phyloP scores from a whole-genome alignment of 2,329 filamentous ascomycete species.

The Aspergillus sp. region DNA sequence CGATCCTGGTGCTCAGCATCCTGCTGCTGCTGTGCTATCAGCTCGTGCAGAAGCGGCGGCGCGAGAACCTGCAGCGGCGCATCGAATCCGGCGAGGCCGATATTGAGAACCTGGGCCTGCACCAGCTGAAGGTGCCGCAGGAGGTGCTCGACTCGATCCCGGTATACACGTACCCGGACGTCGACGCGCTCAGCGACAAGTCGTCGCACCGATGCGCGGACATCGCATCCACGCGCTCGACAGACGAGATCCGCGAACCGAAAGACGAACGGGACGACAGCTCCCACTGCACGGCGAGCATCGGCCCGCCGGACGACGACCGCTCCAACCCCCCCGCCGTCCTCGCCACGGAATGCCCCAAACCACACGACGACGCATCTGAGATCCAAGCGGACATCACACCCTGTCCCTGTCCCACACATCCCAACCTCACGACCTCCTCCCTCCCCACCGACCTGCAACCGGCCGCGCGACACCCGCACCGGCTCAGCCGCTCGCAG shows the following conservation, averaged over 20 bases:
- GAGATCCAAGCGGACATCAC: not conserved
- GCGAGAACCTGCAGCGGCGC: conserved; percentile 65
- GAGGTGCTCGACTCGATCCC: conserved; percentile 72
- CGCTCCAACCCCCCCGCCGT: not conserved
- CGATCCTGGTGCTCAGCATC: conserved; percentile 68
- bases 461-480: not conserved
- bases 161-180: conserved; percentile 67
- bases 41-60: conserved; percentile 68
- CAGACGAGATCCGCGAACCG: not conserved
- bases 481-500: conserved; percentile 59
- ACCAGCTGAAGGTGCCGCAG: conserved; percentile 72
- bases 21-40: conserved; percentile 71
- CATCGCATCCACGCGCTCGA: not conserved
- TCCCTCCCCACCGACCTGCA: not conserved
- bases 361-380: not conserved
- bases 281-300: too few relatives aligned
- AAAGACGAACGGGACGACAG: not conserved
- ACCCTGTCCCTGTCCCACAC: not conserved
- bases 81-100: conserved; percentile 79
- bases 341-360: not conserved
- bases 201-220: not conserved
- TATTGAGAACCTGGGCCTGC: conserved; percentile 81
- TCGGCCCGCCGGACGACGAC: not conserved
- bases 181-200: conserved; percentile 16
- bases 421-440: not conserved